Base-by-base conservation (phyloP, 2,329 filamentous ascomycete species). In the Xylariomycetidae sp. region DNA sequence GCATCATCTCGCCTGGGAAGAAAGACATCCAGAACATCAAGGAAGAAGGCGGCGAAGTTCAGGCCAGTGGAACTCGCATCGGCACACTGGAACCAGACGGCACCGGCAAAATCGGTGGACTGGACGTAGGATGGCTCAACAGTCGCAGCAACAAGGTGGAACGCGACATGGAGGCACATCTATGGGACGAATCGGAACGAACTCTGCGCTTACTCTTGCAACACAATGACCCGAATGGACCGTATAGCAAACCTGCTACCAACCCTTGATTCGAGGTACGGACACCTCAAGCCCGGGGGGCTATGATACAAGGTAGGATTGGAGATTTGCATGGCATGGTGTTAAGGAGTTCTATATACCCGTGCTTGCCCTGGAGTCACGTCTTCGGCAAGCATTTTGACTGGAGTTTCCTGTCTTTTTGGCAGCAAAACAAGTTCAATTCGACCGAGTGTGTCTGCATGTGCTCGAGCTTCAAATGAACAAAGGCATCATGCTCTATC, bases 71-170 rank as follows among this genome's bases (percentile, higher is more conserved):
- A 18, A 36, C 26, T 25, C 43, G 51, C 8, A 58, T 57, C 26
- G 56, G 61, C 10, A 64, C 65, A 8, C 46, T 76, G 44, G 63
- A 76, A 54, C 68, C 78, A 24, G 64, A 75, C 27, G 74, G 70
- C 24, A 60, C 67, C 36, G 75, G 68, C 15, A 68, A 67, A 47
- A 72, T 77, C 20, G 74, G 73, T 8, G 65, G 63, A 18, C 67
- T 95, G 33, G 89, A 95, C 54, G 81, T 93, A 10, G 89, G 89
- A 19, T 90, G 85, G 76, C 61, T 96, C 49, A 96, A 95, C 55
- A 89, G 85, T 50, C 74, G 86, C 37, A 86, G 85, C 40, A 82
- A 85, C 43, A 82, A 82, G 42, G 84, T 93, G 15, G 85, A 85
- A 36, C 76, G 80, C 49, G 82, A 86, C 43, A 92, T 90, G 70